A percentile compares a stretch with the other conserved stretches of the same genome.
Evolutionary conservation across 768 basidiomycete genomes (phyloP).

Genomic region (Mycena vulgaris): DNA sequence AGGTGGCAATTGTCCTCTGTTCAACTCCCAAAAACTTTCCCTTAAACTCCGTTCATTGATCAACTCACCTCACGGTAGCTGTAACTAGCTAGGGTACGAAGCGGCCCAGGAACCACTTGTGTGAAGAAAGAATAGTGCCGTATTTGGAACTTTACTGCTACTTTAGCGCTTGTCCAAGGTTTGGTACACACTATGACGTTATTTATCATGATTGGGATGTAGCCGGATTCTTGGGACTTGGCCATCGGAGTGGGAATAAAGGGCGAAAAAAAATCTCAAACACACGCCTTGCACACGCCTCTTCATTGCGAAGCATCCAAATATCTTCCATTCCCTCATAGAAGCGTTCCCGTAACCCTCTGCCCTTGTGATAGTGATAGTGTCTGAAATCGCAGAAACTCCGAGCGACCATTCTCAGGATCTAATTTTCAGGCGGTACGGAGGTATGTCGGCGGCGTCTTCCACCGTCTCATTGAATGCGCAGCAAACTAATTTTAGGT

Average conservation of each 20-base stretch:
- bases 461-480: constrained; percentile 4
- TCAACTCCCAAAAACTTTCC: too few species aligned
- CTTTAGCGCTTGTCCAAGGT: too few species aligned
- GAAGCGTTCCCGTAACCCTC: constrained; percentile 1
- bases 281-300: too few species aligned
- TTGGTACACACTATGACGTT: too few species aligned
- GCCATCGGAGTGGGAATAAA: constrained; percentile 9
- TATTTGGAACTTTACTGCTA: too few species aligned
- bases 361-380: constrained; percentile 4
- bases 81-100: too few species aligned
- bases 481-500: constrained; percentile 6
- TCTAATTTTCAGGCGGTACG: constrained; percentile 2
- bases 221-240: constrained; percentile 4
- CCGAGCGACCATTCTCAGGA: neutral
- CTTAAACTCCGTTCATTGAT: too few species aligned
- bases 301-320: constrained; percentile 1
- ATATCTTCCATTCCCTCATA: constrained; percentile 5
- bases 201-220: too few species aligned
- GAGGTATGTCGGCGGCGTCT: constrained; percentile 1
- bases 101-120: too few species aligned
- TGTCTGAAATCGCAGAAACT: constrained; percentile 4
- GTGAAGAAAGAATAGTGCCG: too few species aligned
- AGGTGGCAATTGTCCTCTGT: too few species aligned
- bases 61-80: too few species aligned
- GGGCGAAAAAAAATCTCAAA: neutral